phyloP scores from a whole-genome alignment of 331 rosid genomes.

The Spiraea crenata region DNA sequence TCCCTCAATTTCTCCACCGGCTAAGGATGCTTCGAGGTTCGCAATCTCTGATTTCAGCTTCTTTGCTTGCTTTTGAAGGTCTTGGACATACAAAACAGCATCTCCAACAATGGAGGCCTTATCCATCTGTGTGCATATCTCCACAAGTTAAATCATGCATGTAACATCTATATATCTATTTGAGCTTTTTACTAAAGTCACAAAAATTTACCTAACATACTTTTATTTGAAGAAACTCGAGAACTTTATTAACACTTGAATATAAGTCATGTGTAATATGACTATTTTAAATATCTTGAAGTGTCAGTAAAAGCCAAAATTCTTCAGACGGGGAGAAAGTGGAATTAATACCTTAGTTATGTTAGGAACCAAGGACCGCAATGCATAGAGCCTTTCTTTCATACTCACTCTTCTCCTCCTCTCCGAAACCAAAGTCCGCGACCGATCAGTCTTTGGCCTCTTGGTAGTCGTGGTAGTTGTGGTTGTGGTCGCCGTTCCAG shows the following conservation, averaged over 20 bases:
- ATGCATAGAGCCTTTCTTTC: slow-evolving; percentile 91
- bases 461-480: slow-evolving; percentile 14
- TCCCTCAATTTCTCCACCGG: slow-evolving; percentile 27
- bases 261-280: too few relatives aligned
- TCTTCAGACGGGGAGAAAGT: too few relatives aligned
- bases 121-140: slow-evolving; percentile 58
- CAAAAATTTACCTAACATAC: too few relatives aligned
- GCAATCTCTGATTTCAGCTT: slow-evolving; percentile 65
- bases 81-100: slow-evolving; percentile 68
- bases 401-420: slow-evolving; percentile 69
- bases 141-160: neutral
- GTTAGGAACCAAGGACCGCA: slow-evolving; percentile 85
- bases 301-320: too few relatives aligned
- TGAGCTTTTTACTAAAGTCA: too few relatives aligned
- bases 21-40: slow-evolving; percentile 61
- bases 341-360: slow-evolving; percentile 61
- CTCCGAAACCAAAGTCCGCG: slow-evolving; percentile 77
- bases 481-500: slow-evolving; percentile 29
- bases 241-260: too few relatives aligned
- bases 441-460: slow-evolving; percentile 56
- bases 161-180: neutral
- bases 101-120: slow-evolving; percentile 94
- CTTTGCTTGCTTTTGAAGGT: slow-evolving; percentile 65
- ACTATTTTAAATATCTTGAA: too few relatives aligned
- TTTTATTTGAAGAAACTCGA: too few relatives aligned